Evolutionary conservation across 176 grass and related monocot genomes (phyloP).

Genomic region (Hordeum vulgare): MorexV3_pseudomolecules_assembly NC_058519.1:81488661-81489160

Average conservation of each 20-base stretch:
- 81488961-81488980: neutral
- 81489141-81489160: neutral
- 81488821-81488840: neutral
- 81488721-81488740: conserved; percentile 10
- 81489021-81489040: too few relatives aligned
- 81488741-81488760: neutral
- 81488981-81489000: neutral
- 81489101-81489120: neutral
- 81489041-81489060: neutral
- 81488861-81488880: neutral
- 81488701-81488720: neutral
- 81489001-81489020: neutral
- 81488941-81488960: neutral
- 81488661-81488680: neutral
- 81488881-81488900: neutral
- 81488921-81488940: neutral
- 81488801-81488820: neutral
- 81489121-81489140: neutral
- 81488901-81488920: too few relatives aligned
- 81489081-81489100: too few relatives aligned
- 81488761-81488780: neutral
- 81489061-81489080: too few relatives aligned
- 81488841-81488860: neutral
- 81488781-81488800: neutral
- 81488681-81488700: neutral